Evolutionary conservation across 306 rosid species (phyloP).

Genomic region (Astragalus glycyphyllos): DNA sequence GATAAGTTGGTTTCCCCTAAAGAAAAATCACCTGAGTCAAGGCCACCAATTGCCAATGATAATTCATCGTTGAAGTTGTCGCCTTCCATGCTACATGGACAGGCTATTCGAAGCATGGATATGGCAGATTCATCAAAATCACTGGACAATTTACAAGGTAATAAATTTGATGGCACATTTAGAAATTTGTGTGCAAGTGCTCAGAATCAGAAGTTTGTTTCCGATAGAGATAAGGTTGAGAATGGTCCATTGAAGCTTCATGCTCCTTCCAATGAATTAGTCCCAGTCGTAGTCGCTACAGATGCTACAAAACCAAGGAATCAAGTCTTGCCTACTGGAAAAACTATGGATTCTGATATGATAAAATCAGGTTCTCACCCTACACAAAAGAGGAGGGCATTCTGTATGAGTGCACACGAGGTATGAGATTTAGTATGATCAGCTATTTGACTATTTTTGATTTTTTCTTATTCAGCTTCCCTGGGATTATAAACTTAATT

Average conservation of each 20-base stretch:
- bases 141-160: conserved; percentile 49
- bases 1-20: conserved; percentile 77
- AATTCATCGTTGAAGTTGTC: conserved; percentile 73
- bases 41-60: conserved; percentile 48
- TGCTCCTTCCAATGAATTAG: conserved; percentile 45
- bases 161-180: conserved; percentile 37
- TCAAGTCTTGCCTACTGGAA: conserved; percentile 38
- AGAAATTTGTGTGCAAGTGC: conserved; percentile 42
- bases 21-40: conserved; percentile 65
- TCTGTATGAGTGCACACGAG: conserved; percentile 92
- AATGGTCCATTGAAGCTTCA: conserved; percentile 51
- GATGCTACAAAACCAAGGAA: conserved; percentile 46
- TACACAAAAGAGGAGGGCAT: conserved; percentile 66
- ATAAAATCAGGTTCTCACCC: conserved; percentile 44
- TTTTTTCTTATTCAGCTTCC: neutral
- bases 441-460: conserved; percentile 2
- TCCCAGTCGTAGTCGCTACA: conserved; percentile 42
- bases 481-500: neutral
- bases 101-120: conserved; percentile 88
- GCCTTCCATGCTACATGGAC: conserved; percentile 80
- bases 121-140: conserved; percentile 69
- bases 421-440: conserved; percentile 50
- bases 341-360: conserved; percentile 48
- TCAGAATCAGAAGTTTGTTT: conserved; percentile 44
- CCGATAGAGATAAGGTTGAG: conserved; percentile 55